Conservation (phyloP, 1,284 basidiomycete species). For the Cutaneotrichosporon arboriforme region DNA sequence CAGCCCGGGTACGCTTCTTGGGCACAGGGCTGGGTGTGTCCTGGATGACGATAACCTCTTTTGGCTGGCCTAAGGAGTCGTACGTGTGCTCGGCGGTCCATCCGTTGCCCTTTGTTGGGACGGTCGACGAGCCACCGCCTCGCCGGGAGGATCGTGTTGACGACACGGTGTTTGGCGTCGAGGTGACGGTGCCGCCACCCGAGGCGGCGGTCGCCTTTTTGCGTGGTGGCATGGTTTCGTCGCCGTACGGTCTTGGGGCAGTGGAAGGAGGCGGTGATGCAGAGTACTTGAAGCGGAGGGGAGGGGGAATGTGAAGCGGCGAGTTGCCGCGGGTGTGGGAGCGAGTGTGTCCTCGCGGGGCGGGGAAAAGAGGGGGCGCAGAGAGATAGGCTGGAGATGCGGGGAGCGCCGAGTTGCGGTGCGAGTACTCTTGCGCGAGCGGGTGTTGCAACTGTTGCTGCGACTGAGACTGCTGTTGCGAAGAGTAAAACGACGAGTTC, state of each 20-base stretch:
- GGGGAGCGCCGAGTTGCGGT: constrained; percentile 7
- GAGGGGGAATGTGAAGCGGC: constrained; percentile 37
- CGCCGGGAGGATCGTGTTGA: constrained; percentile 16
- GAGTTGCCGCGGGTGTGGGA: constrained; percentile 14
- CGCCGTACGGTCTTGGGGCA: not conserved
- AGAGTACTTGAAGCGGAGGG: constrained; percentile 41
- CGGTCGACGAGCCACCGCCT: constrained; percentile 3
- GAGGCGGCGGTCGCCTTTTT: constrained; percentile 29
- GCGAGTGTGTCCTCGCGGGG: constrained; percentile 2
- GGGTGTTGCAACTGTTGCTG: not conserved
- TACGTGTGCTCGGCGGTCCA: constrained; percentile 45
- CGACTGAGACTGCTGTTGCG: constrained; percentile 1
- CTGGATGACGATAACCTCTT: constrained; percentile 45
- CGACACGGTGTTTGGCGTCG: constrained; percentile 17
- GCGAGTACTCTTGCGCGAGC: constrained; percentile 5
- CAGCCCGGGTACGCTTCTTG: constrained; percentile 38
- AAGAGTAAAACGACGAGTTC: not conserved
- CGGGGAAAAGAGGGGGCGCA: constrained; percentile 9
- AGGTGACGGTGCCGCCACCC: constrained; percentile 17
- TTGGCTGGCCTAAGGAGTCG: constrained; percentile 39
- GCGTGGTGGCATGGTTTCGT: constrained; percentile 33
- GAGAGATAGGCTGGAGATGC: constrained; percentile 14
- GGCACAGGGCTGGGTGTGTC: constrained; percentile 33
- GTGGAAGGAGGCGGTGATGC: constrained; percentile 22
- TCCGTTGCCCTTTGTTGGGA: constrained; percentile 25